A percentile compares a stretch with the other conserved stretches of the same genome.
Conservation (phyloP, 306 rosid species). For the Vigna radiata region DNA sequence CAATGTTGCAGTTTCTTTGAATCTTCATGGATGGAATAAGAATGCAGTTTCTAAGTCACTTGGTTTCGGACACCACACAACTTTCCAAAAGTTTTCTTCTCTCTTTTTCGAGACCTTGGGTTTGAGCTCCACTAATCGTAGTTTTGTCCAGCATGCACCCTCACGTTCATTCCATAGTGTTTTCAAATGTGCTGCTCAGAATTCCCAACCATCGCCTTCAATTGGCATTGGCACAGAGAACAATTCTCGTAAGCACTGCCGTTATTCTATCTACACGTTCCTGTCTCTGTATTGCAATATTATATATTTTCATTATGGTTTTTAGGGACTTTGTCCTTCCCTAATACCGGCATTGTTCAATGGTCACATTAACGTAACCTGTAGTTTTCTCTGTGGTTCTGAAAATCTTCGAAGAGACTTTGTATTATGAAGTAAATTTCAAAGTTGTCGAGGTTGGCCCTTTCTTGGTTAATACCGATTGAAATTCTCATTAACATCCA, state of each 20-base stretch:
- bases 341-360: background rate
- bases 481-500: background rate
- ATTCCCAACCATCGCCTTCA: constrained; percentile 41
- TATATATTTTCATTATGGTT: constrained; percentile 2
- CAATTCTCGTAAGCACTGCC: constrained; percentile 44
- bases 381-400: background rate
- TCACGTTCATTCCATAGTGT: constrained; percentile 26
- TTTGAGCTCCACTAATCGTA: constrained; percentile 30
- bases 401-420: background rate
- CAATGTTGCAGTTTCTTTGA: constrained; percentile 49
- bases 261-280: background rate
- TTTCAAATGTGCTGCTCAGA: constrained; percentile 38
- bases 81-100: constrained; percentile 40
- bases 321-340: background rate
- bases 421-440: background rate
- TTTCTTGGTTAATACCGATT: background rate
- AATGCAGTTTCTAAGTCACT: constrained; percentile 39
- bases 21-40: constrained; percentile 35
- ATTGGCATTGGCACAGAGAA: constrained; percentile 28
- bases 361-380: background rate
- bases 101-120: constrained; percentile 26
- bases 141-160: background rate
- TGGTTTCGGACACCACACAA: constrained; percentile 17
- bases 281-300: background rate
- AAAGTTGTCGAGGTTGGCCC: background rate